These are phyloP conservation scores for Fusarium neocosmosporiellum DNA, from an alignment of 2,329 filamentous ascomycete species.

Conservation along the genomic window DNA sequence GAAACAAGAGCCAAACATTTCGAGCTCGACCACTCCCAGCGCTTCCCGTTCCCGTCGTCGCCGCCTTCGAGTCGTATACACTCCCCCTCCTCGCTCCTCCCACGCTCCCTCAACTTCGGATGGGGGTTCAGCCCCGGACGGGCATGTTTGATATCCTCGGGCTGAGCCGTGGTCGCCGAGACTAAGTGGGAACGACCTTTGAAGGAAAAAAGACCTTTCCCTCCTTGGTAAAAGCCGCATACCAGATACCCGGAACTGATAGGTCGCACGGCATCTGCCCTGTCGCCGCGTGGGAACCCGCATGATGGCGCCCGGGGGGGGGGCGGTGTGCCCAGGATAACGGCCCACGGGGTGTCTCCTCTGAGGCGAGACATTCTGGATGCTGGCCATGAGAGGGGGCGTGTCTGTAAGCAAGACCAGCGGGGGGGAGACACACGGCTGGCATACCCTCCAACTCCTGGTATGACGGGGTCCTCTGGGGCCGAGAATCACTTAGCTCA, in stretches of 20 bases:
- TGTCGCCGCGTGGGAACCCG: slow-evolving; percentile 23
- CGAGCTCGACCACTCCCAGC: neutral
- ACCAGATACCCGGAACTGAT: slow-evolving; percentile 26
- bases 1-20: neutral
- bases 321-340: slow-evolving; percentile 7
- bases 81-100: neutral
- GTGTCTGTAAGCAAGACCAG: neutral
- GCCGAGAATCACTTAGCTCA: neutral
- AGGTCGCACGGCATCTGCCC: slow-evolving; percentile 17
- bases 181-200: neutral
- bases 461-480: neutral
- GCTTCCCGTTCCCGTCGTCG: neutral
- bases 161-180: neutral
- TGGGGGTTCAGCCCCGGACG: neutral
- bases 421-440: neutral
- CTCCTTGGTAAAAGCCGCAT: slow-evolving; percentile 23
- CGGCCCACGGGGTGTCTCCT: slow-evolving; percentile 1
- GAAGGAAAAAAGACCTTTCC: slow-evolving; percentile 15
- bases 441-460: neutral
- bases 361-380: neutral
- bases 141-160: slow-evolving; percentile 18
- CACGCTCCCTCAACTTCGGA: slow-evolving; percentile 5
- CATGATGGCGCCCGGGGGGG: slow-evolving; percentile 4
- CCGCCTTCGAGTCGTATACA: neutral
- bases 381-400: neutral